phyloP scores from a whole-genome alignment of 1,284 basidiomycete species.

The Ceratobasidium papillatum region DNA sequence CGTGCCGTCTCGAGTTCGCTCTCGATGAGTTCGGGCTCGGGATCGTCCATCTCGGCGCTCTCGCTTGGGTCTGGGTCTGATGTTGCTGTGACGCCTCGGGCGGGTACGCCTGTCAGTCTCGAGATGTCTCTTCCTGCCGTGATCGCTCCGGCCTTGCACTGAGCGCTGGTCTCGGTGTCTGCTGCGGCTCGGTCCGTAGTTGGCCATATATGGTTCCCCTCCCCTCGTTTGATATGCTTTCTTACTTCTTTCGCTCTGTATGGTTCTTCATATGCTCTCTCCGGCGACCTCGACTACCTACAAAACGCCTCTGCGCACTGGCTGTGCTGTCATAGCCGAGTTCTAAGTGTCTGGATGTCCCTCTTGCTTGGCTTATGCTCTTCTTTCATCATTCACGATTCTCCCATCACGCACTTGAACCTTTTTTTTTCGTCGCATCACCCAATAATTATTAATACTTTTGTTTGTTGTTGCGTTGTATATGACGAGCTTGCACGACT shows the following conservation, averaged over 20 bases:
- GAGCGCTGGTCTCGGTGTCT: constrained; percentile 4
- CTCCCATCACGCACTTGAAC: not conserved
- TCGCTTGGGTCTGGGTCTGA: not conserved
- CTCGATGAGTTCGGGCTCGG: constrained; percentile 1
- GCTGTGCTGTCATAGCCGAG: constrained; percentile 33
- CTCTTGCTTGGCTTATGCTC: not conserved
- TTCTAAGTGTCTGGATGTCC: constrained; percentile 20
- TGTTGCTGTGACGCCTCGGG: constrained; percentile 11
- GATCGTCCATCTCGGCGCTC: not conserved
- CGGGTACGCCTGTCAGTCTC: constrained; percentile 16
- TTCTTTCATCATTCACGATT: constrained; percentile 12
- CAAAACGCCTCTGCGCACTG: constrained; percentile 29
- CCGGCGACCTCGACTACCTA: not conserved
- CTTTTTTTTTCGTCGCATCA: not conserved
- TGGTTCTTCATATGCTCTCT: constrained; percentile 14
- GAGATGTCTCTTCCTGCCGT: not conserved
- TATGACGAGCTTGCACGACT: not conserved
- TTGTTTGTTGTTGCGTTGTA: not conserved
- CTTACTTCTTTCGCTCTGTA: not conserved
- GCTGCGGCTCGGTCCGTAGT: not conserved
- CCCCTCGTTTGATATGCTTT: not conserved
- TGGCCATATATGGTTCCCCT: not conserved
- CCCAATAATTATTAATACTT: constrained; percentile 35
- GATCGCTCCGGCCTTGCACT: constrained; percentile 8
- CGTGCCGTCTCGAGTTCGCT: constrained; percentile 34